Conservation (phyloP, 768 basidiomycete species). For the Rhodotorula graminis region DNA sequence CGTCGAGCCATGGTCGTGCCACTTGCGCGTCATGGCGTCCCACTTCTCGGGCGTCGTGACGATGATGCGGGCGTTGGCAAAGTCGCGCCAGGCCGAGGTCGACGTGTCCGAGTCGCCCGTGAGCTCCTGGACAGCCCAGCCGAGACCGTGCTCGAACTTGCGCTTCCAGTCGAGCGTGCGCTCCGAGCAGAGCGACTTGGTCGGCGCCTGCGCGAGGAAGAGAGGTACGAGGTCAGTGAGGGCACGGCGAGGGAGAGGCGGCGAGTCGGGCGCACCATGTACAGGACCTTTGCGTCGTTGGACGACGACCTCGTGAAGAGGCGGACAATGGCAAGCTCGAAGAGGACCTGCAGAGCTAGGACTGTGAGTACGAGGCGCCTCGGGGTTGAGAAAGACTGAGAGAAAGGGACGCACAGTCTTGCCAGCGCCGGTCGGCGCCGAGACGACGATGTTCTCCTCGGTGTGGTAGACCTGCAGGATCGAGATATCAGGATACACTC, state of each 20-base stretch:
- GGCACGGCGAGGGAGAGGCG: slow-evolving; percentile 61
- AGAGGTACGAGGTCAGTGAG: background rate
- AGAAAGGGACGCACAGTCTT: slow-evolving; percentile 57
- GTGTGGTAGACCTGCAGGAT: slow-evolving; percentile 42
- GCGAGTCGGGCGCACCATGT: slow-evolving; percentile 61
- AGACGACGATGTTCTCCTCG: slow-evolving; percentile 48
- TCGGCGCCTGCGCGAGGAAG: slow-evolving; percentile 15
- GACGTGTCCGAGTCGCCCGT: slow-evolving; percentile 78
- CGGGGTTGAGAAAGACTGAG: too few relatives aligned
- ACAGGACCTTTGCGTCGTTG: slow-evolving; percentile 63
- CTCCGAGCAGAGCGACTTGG: slow-evolving; percentile 81
- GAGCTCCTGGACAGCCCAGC: slow-evolving; percentile 76
- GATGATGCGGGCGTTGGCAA: slow-evolving; percentile 51
- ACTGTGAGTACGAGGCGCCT: background rate
- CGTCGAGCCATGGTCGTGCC: slow-evolving; percentile 64
- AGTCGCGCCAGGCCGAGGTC: slow-evolving; percentile 68
- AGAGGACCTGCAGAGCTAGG: slow-evolving; percentile 55
- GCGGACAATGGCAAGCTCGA: slow-evolving; percentile 81
- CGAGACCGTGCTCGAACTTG: slow-evolving; percentile 74
- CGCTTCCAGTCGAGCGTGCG: slow-evolving; percentile 72
- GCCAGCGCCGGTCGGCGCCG: slow-evolving; percentile 88
- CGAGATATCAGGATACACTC: background rate
- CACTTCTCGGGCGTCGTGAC: slow-evolving; percentile 80
- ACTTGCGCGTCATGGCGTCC: slow-evolving; percentile 86
- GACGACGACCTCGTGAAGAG: slow-evolving; percentile 52